Evolutionary conservation across 345 rosid genomes (phyloP).

Genomic region (Raphanus sativus): DNA sequence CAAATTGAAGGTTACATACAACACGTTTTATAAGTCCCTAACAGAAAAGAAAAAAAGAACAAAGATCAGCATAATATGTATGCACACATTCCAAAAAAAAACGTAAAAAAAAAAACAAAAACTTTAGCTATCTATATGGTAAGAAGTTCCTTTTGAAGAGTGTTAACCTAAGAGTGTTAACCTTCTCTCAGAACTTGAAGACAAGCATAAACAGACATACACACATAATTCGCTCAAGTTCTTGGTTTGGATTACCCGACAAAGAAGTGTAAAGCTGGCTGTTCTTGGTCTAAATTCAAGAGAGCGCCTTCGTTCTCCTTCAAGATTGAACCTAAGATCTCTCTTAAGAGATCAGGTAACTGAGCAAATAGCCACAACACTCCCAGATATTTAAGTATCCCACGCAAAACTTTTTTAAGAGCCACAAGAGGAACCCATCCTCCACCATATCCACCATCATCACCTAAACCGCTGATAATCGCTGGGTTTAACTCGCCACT

Average conservation of each 20-base stretch:
- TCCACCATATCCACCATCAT: slow-evolving; percentile 99
- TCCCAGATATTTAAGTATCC: slow-evolving; percentile 94
- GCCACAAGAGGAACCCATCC: slow-evolving; percentile 99
- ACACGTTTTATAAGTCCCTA: too few relatives aligned
- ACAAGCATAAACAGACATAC: slow-evolving; percentile 39
- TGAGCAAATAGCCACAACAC: slow-evolving; percentile 97
- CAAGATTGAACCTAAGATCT: slow-evolving; percentile 91
- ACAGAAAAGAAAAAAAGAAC: too few relatives aligned
- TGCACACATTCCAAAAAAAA: too few relatives aligned
- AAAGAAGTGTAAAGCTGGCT: slow-evolving; percentile 96
- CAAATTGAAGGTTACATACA: too few relatives aligned
- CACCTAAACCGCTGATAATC: slow-evolving; percentile 95
- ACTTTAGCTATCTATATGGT: too few relatives aligned
- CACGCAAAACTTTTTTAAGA: slow-evolving; percentile 94
- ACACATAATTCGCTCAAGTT: not conserved
- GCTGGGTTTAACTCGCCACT: slow-evolving; percentile 96
- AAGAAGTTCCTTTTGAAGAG: slow-evolving; percentile 37
- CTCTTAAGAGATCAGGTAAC: slow-evolving; percentile 86
- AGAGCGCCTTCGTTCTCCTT: slow-evolving; percentile 93
- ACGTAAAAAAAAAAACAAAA: too few relatives aligned
- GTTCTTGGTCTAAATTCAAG: slow-evolving; percentile 97
- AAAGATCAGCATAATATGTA: too few relatives aligned
- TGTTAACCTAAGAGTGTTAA: too few relatives aligned
- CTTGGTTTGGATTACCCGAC: slow-evolving; percentile 67
- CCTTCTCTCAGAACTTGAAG: slow-evolving; percentile 79